Conservation (phyloP, 139 green algal genomes). For the Desmodesmus armatus region DNA sequence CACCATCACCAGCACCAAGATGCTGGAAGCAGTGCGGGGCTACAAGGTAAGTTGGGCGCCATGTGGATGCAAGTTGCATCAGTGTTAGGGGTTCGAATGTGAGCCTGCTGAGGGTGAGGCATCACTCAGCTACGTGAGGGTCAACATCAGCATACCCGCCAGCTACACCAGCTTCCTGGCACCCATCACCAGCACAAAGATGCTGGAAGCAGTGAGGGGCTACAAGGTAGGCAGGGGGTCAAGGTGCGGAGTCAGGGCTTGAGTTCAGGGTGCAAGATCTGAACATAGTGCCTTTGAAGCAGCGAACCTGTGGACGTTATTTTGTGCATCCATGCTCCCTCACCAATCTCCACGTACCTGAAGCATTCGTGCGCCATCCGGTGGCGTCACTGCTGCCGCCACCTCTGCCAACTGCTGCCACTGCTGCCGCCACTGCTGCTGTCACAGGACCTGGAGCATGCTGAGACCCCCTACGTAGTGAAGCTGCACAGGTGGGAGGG, state of each 20-base stretch:
- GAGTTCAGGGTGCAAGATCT: neutral
- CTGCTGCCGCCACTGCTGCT: too few relatives aligned
- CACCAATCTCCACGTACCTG: too few relatives aligned
- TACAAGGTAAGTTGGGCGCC: too few relatives aligned
- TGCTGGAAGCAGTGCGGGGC: conserved; percentile 79
- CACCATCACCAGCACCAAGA: conserved; percentile 86
- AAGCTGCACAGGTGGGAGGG: conserved; percentile 81
- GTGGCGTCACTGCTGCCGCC: too few relatives aligned
- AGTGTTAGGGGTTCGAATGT: neutral
- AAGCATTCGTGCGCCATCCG: too few relatives aligned
- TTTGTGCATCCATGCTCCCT: too few relatives aligned
- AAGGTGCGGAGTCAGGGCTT: neutral
- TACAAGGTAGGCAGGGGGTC: too few relatives aligned
- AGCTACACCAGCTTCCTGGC: conserved; percentile 82
- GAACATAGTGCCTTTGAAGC: neutral
- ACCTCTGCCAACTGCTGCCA: too few relatives aligned
- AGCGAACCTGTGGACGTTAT: too few relatives aligned
- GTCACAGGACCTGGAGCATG: conserved; percentile 90
- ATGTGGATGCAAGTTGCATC: too few relatives aligned
- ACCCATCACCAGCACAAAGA: conserved; percentile 86
- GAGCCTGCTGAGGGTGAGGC: neutral
- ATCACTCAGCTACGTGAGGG: neutral
- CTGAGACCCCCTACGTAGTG: conserved; percentile 97
- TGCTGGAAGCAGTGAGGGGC: conserved; percentile 78
- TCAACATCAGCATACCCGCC: conserved; percentile 74